Percentiles rank a stretch among this genome's conserved stretches.
phyloP scores from a whole-genome alignment of 257 asterid species.

The Solanum gandarillasii region DNA sequence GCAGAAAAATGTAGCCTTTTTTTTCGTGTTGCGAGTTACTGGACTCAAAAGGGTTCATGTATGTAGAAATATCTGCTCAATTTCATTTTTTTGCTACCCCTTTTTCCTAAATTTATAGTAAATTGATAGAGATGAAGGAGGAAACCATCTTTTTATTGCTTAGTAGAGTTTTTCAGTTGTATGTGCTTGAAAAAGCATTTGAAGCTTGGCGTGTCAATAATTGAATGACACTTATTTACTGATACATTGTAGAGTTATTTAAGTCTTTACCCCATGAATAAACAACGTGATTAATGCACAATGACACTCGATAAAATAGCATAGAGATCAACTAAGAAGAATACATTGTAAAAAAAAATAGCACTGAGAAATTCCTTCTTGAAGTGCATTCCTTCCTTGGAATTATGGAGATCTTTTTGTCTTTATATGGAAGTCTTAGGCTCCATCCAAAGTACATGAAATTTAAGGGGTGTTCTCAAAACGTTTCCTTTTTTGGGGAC shows the following conservation, averaged over 20 bases:
- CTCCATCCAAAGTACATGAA: background rate
- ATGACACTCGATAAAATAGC: background rate
- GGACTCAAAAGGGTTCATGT: background rate
- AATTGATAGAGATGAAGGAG: background rate
- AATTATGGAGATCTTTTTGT: background rate
- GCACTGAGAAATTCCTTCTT: background rate
- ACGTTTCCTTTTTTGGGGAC: background rate
- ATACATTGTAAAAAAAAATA: background rate
- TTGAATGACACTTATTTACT: background rate
- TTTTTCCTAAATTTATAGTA: background rate
- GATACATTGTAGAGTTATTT: background rate
- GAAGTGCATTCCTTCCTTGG: background rate
- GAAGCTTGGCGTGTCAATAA: background rate
- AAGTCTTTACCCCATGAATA: background rate
- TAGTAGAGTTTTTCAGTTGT: background rate
- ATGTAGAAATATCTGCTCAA: background rate
- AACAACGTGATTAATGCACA: background rate
- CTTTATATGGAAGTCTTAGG: background rate
- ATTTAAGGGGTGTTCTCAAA: background rate
- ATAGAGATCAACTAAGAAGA: background rate
- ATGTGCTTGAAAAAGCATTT: background rate
- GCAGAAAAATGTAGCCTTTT: background rate
- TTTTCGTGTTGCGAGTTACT: background rate
- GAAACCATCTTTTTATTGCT: background rate
- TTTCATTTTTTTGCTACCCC: background rate